Conservation (phyloP, 192 early-diverging fungal genomes). For the Linnemannia elongata region DNA sequence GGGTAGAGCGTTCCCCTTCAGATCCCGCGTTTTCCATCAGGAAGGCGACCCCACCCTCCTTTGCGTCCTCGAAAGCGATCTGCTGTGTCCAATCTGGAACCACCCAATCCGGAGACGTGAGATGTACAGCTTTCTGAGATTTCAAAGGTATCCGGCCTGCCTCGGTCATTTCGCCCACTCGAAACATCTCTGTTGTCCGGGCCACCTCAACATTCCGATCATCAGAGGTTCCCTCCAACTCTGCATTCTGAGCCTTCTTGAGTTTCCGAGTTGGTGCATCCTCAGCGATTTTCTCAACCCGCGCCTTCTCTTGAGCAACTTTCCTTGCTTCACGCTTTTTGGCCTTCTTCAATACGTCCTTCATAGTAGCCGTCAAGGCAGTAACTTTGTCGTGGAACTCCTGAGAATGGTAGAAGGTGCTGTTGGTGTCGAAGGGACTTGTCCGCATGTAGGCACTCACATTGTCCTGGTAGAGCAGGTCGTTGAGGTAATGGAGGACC, state of each 20-base stretch:
- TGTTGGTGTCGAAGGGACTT: slow-evolving; percentile 47
- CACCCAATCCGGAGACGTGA: not conserved
- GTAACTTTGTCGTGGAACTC: not conserved
- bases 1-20: not conserved
- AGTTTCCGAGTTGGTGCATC: not conserved
- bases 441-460: slow-evolving; percentile 60
- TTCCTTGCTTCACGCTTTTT: not conserved
- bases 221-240: not conserved
- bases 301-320: not conserved
- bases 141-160: not conserved
- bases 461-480: slow-evolving; percentile 50
- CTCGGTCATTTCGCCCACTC: not conserved
- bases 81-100: not conserved
- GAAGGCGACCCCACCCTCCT: not conserved
- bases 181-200: not conserved
- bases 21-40: not conserved
- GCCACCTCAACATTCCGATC: not conserved
- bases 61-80: not conserved
- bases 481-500: slow-evolving; percentile 57
- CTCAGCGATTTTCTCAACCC: not conserved
- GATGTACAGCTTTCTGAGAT: not conserved
- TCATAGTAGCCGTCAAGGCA: not conserved
- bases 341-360: not conserved
- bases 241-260: not conserved
- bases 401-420: not conserved